Conservation (phyloP, 176 grass and related monocot genomes). For the Puccinellia tenuiflora region DNA sequence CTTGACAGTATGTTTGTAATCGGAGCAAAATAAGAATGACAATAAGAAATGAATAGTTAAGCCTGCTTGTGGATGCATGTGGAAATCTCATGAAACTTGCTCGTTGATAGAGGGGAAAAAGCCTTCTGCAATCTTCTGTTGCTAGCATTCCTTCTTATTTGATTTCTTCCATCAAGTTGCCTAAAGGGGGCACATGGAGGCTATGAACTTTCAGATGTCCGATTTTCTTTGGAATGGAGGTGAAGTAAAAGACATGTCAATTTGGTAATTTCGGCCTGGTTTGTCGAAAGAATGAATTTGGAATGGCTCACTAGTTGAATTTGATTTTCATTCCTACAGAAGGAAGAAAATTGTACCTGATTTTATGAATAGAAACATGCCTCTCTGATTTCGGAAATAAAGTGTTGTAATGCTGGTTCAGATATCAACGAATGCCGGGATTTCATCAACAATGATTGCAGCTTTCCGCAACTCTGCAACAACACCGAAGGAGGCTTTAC, state of each 20-base stretch:
- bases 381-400: slow-evolving; percentile 11
- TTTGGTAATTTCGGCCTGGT: background rate
- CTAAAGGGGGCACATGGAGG: background rate
- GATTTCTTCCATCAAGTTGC: background rate
- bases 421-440: slow-evolving; percentile 30
- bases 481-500: slow-evolving; percentile 16
- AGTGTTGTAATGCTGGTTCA: background rate
- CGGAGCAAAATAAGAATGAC: background rate
- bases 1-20: background rate
- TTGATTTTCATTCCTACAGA: background rate
- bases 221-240: background rate
- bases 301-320: background rate
- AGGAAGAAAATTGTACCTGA: background rate
- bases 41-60: background rate
- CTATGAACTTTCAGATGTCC: background rate
- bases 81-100: background rate
- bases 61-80: background rate
- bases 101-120: background rate
- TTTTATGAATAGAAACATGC: background rate
- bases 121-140: background rate
- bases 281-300: background rate
- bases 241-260: background rate
- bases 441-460: background rate
- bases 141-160: background rate
- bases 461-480: background rate